Percentiles rank a stretch among this genome's conserved stretches.
Evolutionary conservation across 1,284 basidiomycete species (phyloP).

Genomic region (Sparassis latifolia): DNA sequence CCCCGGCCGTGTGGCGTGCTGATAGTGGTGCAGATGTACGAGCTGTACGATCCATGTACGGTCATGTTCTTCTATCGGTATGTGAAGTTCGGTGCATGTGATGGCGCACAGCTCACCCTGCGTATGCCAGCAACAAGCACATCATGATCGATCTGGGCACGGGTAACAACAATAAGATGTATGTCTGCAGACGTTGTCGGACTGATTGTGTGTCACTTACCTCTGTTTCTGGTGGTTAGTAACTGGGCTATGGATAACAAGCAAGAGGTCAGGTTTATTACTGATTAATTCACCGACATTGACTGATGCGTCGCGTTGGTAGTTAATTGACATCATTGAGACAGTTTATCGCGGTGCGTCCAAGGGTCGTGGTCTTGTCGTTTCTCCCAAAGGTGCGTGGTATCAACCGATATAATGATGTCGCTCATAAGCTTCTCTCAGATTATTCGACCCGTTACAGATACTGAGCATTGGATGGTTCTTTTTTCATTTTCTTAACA

Average conservation of each 20-base stretch:
- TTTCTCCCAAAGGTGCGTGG: conserved; percentile 85
- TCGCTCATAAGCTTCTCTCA: conserved; percentile 20
- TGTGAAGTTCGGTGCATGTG: conserved; percentile 14
- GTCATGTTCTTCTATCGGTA: conserved; percentile 98
- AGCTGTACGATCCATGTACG: conserved; percentile 91
- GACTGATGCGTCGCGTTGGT: conserved; percentile 6
- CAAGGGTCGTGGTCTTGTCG: conserved; percentile 96
- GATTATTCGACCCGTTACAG: conserved; percentile 83
- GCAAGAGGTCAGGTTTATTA: conserved; percentile 65
- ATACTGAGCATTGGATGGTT: conserved; percentile 38
- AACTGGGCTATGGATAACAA: conserved; percentile 98
- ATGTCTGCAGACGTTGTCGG: conserved; percentile 23
- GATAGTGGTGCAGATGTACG: conserved; percentile 69
- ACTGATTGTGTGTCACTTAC: neutral
- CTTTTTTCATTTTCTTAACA: too few relatives aligned
- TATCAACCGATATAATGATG: neutral
- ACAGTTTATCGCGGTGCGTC: conserved; percentile 97
- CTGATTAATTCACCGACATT: neutral
- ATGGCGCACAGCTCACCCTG: neutral
- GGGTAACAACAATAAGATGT: conserved; percentile 99
- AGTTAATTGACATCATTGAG: conserved; percentile 98
- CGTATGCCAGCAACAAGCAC: conserved; percentile 79
- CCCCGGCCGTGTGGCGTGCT: neutral
- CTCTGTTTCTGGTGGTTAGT: conserved; percentile 33
- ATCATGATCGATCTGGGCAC: conserved; percentile 99